phyloP scores from a whole-genome alignment of 2,329 filamentous ascomycete species.

The Aspergillus oerlinghausenensis region DNA sequence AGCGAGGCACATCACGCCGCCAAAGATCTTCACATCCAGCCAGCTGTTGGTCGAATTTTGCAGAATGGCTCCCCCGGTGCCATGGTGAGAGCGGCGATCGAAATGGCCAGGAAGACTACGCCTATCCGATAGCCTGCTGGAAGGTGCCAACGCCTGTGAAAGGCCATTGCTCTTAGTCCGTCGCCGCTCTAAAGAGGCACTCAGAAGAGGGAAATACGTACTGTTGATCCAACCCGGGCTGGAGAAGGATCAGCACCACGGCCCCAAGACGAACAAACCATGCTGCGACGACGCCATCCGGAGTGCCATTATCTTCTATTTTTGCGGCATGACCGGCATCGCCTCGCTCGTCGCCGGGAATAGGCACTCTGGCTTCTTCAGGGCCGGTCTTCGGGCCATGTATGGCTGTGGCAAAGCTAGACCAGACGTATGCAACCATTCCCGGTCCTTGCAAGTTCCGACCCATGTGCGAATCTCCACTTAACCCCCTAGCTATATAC shows the following conservation, averaged over 20 bases:
- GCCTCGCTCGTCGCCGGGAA: background rate
- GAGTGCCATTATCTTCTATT: background rate
- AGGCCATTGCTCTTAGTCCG: too few relatives aligned
- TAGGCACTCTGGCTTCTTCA: background rate
- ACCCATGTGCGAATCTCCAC: background rate
- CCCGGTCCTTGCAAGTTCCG: background rate
- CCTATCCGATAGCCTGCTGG: constrained; percentile 11
- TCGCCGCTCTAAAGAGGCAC: too few relatives aligned
- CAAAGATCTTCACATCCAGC: constrained; percentile 3
- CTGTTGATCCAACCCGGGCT: constrained; percentile 5
- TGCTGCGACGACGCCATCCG: background rate
- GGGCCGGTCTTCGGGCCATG: background rate
- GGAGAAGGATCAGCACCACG: constrained; percentile 5
- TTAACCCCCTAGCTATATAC: background rate
- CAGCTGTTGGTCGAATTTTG: background rate
- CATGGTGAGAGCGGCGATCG: constrained; percentile 5
- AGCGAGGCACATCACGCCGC: background rate
- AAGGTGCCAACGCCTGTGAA: constrained; percentile 8
- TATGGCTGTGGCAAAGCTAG: background rate
- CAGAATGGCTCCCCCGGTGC: constrained; percentile 4
- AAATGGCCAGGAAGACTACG: constrained; percentile 3
- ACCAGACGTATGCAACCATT: background rate
- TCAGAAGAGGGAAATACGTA: background rate
- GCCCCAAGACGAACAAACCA: constrained; percentile 5
- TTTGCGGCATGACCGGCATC: background rate